phyloP scores from a whole-genome alignment of 192 early-diverging fungal genomes.

The Coemansia sp. region DNA sequence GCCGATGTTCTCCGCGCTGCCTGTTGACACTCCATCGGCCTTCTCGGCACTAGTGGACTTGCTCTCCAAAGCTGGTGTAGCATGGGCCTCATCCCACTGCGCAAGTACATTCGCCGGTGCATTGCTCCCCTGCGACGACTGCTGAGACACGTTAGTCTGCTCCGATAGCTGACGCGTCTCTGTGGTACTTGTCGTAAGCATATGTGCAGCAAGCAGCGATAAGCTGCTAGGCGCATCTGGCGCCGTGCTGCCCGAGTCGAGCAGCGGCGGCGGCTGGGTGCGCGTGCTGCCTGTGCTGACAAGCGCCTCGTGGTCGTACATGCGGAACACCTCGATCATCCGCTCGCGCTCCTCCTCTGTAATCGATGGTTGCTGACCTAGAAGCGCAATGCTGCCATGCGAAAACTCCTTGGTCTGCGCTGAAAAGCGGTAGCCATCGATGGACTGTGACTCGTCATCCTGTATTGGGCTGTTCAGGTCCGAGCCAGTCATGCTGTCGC shows the following conservation, averaged over 20 bases:
- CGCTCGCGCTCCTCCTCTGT: conserved; percentile 14
- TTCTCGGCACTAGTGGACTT: conserved; percentile 2
- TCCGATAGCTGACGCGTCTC: neutral
- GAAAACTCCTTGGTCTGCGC: conserved; percentile 14
- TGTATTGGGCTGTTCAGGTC: conserved; percentile 6
- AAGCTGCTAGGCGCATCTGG: neutral
- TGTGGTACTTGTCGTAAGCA: neutral
- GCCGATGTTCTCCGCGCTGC: conserved; percentile 23
- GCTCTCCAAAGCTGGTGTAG: neutral
- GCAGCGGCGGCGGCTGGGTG: neutral
- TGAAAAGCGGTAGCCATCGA: conserved; percentile 2
- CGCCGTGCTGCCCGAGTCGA: neutral
- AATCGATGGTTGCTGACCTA: conserved; percentile 6
- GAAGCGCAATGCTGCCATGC: conserved; percentile 17
- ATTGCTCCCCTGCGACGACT: conserved; percentile 12
- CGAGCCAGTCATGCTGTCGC: conserved; percentile 14
- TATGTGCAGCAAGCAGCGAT: neutral
- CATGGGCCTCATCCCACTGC: conserved; percentile 29
- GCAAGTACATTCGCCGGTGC: conserved; percentile 16
- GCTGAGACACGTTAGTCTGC: conserved; percentile 3
- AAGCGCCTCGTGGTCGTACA: conserved; percentile 40
- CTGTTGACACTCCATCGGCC: conserved; percentile 6
- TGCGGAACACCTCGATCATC: conserved; percentile 34
- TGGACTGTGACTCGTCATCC: conserved; percentile 13
- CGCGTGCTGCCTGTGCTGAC: conserved; percentile 18